Conservation (phyloP, 305 asterid genomes). For the Fraxinus velutina region DNA sequence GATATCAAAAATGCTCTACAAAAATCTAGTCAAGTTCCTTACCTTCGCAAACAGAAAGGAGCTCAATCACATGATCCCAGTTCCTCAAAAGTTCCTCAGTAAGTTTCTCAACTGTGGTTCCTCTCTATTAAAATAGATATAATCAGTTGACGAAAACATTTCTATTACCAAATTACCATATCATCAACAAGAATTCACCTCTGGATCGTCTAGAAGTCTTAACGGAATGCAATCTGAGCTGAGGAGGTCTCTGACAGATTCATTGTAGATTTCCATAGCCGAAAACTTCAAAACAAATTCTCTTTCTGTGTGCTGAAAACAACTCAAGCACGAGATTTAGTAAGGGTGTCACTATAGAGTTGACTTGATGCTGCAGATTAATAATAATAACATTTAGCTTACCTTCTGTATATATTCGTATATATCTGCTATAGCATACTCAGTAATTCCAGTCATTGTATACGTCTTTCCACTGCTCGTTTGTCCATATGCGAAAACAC, state of each 20-base stretch:
- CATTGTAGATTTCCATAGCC: conserved; percentile 93
- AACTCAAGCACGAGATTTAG: conserved; percentile 2
- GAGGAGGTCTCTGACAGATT: conserved; percentile 89
- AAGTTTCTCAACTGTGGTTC: conserved; percentile 80
- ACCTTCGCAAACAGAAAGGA: conserved; percentile 86
- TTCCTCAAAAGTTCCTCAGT: conserved; percentile 76
- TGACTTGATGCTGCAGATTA: not conserved
- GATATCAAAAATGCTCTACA: not conserved
- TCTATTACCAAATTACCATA: not conserved
- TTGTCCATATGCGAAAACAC: conserved; percentile 92
- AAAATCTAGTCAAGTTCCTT: conserved; percentile 16
- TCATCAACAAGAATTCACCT: conserved; percentile 40
- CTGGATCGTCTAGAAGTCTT: conserved; percentile 89
- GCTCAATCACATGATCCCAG: conserved; percentile 73
- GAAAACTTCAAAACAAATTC: conserved; percentile 72
- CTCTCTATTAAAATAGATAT: conserved; percentile 47
- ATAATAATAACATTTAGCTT: not conserved
- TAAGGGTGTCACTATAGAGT: not conserved
- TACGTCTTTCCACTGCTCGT: conserved; percentile 97
- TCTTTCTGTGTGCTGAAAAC: conserved; percentile 61
- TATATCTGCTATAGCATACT: conserved; percentile 78
- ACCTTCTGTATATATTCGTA: conserved; percentile 77
- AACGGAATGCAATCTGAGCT: conserved; percentile 66
- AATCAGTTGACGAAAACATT: conserved; percentile 15
- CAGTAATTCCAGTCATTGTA: conserved; percentile 88